A percentile compares a stretch with the other conserved stretches of the same genome.
Conservation (phyloP, 2,329 filamentous ascomycete species). For the Didymella sp. region DNA sequence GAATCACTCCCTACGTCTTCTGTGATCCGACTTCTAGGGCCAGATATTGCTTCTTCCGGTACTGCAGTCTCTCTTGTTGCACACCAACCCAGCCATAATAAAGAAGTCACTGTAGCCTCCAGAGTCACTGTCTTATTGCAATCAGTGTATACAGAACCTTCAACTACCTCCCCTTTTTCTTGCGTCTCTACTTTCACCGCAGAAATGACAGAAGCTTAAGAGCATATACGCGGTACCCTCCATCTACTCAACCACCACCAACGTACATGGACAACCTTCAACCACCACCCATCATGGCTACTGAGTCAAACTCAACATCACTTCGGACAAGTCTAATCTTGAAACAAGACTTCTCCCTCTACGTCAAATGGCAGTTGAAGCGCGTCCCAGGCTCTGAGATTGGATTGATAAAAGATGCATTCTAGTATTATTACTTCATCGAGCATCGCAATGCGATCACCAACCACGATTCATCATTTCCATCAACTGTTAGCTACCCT, state of each 20-base stretch:
- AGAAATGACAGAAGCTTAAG: not conserved
- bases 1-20: no score
- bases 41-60: no score
- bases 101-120: no score
- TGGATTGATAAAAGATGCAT: conserved; percentile 1
- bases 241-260: not conserved
- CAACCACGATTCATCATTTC: not conserved
- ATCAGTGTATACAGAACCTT: no score
- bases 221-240: not conserved
- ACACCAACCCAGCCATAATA: no score
- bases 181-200: no score
- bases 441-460: not conserved
- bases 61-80: no score
- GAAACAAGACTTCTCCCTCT: conserved; percentile 7
- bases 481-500: not conserved
- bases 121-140: no score
- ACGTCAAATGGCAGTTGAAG: conserved; percentile 4
- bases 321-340: not conserved
- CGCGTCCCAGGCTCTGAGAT: not conserved
- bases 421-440: conserved; percentile 3
- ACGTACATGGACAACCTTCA: not conserved
- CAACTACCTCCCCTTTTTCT: no score
- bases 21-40: no score
- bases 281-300: not conserved
- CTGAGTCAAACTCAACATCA: not conserved